Evolutionary conservation across 2,329 filamentous ascomycete genomes (phyloP), one percentile per base, ranked within the genome.

Genomic region (Aureobasidium vineae): DNA sequence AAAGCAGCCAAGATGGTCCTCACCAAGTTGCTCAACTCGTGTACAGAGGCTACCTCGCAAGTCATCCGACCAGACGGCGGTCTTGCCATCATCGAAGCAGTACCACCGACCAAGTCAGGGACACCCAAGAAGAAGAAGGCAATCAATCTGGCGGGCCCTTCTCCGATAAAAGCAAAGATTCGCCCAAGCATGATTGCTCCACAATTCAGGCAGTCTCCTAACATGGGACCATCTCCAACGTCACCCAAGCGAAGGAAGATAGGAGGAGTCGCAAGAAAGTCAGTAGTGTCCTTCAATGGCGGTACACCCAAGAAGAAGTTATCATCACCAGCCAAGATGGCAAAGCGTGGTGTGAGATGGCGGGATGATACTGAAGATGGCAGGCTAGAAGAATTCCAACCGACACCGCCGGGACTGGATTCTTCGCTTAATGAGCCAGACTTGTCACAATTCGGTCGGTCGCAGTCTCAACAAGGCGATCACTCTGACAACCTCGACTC

Each of bases 51-150:
- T 0, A 86, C 89, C 7, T 88, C 90, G 0, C 91, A 96, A 72
- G 86, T 97, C 31, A 90, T 99, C 76, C 97, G 96, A 75, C 92
- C 94, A 1, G 94, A 97, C 72, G 92, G 91, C 23, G 85, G 81
- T 65, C 78, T 88, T 4, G 82, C 85, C 0, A 79, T 87, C 5
- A 80, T 77, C 0, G 88, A 94, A 67, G 82, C 84, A 41, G 88
- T 91, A 70, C 86, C 90, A 7, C 90, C 91, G 2, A 85, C 82
- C 11, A 89, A 88, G 71, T 81, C 84, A 43, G 90, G 90, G 23
- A 96, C 92, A 2, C 90, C 92, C 0, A 94, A 92, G 78, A 85
- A 90, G 70, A 82, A 84, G 70, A 88, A 86, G 73, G 78, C 77
- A 15, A 74, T 80, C 19, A 74, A 80, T 15, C 75, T 83, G 53